Evolutionary conservation across 371 early-diverging fungal species (phyloP).

Genomic region (Rhizopus microsporus): DNA sequence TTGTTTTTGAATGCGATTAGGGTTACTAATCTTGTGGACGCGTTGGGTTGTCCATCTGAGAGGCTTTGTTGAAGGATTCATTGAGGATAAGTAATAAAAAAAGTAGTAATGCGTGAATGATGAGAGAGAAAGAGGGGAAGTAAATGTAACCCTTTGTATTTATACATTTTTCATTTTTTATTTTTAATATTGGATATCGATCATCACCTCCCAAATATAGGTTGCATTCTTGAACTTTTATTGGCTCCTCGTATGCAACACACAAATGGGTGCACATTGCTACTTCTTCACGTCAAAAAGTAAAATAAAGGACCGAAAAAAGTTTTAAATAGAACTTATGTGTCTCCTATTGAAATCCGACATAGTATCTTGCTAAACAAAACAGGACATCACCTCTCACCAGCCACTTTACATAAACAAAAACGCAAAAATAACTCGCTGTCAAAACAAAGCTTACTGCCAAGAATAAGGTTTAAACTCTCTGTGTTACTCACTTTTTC

Average conservation of each 20-base stretch:
- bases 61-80: conserved; percentile 15
- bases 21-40: not conserved
- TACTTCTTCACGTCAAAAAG: not conserved
- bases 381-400: no score
- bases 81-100: conserved; percentile 20
- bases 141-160: conserved; percentile 11
- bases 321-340: no score
- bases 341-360: no score
- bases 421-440: no score
- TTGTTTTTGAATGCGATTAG: conserved; percentile 26
- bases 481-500: not conserved
- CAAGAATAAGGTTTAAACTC: not conserved
- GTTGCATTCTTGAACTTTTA: not conserved
- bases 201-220: conserved; percentile 12
- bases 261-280: not conserved
- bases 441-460: no score
- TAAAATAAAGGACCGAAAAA: not conserved
- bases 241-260: conserved; percentile 11
- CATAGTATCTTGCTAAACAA: no score
- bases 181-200: not conserved
- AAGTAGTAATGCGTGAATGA: not conserved
- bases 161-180: conserved; percentile 12
- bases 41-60: conserved; percentile 29
- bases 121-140: conserved; percentile 13
- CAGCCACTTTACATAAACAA: no score